A percentile compares a stretch with the other conserved stretches of the same genome.
These are phyloP conservation scores for Pelagomonas calceolata DNA, from an alignment of 108 stramenopile species.

Conservation along the genomic window DNA sequence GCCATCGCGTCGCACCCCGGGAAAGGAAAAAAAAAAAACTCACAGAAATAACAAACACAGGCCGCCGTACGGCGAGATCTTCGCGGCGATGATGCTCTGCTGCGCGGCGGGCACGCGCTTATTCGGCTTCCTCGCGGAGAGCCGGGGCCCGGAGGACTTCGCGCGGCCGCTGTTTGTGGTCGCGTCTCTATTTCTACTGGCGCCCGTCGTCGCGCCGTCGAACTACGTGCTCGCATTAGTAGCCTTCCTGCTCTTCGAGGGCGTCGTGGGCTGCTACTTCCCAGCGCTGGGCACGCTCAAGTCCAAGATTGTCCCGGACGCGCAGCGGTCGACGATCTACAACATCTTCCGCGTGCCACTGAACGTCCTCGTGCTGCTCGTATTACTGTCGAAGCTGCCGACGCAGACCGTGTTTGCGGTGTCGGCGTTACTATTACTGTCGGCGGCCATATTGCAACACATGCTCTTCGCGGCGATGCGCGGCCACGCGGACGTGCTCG, in stretches of 20 bases:
- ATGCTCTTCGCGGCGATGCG: constrained; percentile 13
- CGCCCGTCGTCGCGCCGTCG: constrained; percentile 43
- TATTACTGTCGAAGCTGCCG: constrained; percentile 65
- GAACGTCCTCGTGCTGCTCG: constrained; percentile 84
- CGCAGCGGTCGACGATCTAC: constrained; percentile 82
- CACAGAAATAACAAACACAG: too few species aligned
- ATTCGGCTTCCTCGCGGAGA: constrained; percentile 62
- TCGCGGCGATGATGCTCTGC: constrained; percentile 87
- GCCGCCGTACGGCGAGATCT: constrained; percentile 56
- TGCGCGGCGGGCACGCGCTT: constrained; percentile 79
- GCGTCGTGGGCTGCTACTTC: constrained; percentile 90
- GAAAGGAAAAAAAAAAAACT: too few species aligned
- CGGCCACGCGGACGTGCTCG: too few species aligned
- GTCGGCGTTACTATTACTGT: constrained; percentile 51
- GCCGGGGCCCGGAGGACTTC: background rate
- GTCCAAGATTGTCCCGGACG: constrained; percentile 81
- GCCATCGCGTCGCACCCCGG: too few species aligned
- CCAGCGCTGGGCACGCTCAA: constrained; percentile 89
- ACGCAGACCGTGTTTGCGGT: constrained; percentile 47
- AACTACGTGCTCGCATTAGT: constrained; percentile 49
- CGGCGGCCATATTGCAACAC: constrained; percentile 49
- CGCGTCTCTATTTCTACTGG: constrained; percentile 39
- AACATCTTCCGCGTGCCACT: constrained; percentile 83
- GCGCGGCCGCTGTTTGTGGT: too few species aligned
- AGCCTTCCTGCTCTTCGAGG: constrained; percentile 84